These are phyloP conservation scores for Saccharomyces jurei DNA, from an alignment of 805 yeast genomes.

Conservation along the genomic window DNA sequence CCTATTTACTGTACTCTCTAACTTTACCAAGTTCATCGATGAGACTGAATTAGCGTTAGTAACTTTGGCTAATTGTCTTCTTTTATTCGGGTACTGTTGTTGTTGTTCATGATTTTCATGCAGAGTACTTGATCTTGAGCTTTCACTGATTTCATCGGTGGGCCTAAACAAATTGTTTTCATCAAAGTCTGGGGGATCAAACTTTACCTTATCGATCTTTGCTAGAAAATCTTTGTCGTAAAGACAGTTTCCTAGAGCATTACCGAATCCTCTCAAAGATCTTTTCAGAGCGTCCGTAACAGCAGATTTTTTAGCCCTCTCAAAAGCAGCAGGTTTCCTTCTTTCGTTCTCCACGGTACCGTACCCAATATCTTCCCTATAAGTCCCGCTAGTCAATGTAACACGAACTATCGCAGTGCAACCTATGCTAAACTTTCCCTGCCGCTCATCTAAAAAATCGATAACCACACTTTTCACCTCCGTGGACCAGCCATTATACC, in stretches of 20 bases:
- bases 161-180: constrained; percentile 36
- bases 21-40: not conserved
- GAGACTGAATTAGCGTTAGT: constrained; percentile 1
- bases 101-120: constrained; percentile 8
- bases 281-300: constrained; percentile 76
- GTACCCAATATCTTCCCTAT: constrained; percentile 76
- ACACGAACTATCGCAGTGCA: constrained; percentile 67
- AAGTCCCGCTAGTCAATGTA: constrained; percentile 67
- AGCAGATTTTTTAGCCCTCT: constrained; percentile 77
- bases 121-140: constrained; percentile 22
- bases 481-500: constrained; percentile 77
- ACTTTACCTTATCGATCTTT: constrained; percentile 36
- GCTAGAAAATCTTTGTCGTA: constrained; percentile 62
- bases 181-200: constrained; percentile 39
- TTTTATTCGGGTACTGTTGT: constrained; percentile 12
- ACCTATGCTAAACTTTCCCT: constrained; percentile 55
- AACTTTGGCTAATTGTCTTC: constrained; percentile 17
- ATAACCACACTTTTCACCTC: constrained; percentile 58
- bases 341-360: constrained; percentile 75
- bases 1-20: not conserved
- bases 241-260: constrained; percentile 76
- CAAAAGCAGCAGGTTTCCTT: constrained; percentile 68
- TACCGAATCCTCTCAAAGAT: constrained; percentile 73
- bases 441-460: constrained; percentile 61
- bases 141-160: constrained; percentile 28